These are phyloP conservation scores for Aspergillus sp. DNA, from an alignment of 2,329 filamentous ascomycete species.

Conservation along the genomic window DNA sequence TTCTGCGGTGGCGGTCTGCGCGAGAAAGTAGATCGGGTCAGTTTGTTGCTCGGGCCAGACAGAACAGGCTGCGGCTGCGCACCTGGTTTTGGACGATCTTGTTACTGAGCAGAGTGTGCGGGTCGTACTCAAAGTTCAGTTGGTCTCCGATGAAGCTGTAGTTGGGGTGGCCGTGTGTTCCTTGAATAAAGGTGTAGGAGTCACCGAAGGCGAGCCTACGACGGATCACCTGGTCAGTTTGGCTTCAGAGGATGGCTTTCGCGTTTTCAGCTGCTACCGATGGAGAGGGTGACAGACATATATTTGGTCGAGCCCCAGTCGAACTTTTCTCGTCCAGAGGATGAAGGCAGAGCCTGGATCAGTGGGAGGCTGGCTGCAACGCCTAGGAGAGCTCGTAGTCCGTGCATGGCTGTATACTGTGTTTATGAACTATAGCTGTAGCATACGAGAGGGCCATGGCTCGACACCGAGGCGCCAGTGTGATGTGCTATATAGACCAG, in stretches of 20 bases:
- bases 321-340: conserved; percentile 4
- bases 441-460: too few relatives aligned
- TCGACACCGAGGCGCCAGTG: too few relatives aligned
- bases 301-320: conserved; percentile 16
- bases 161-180: conserved; percentile 50
- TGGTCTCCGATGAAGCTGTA: conserved; percentile 57
- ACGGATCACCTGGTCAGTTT: conserved; percentile 7
- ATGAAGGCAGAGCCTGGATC: conserved; percentile 2
- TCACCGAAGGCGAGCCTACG: conserved; percentile 29
- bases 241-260: not conserved
- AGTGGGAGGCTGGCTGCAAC: conserved; percentile 6
- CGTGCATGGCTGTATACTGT: not conserved
- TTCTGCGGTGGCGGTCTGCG: conserved; percentile 49
- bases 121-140: conserved; percentile 47
- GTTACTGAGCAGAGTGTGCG: conserved; percentile 45
- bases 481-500: too few relatives aligned
- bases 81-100: conserved; percentile 52
- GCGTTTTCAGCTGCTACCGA: not conserved
- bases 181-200: conserved; percentile 51
- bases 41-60: not conserved
- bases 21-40: not conserved
- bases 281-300: conserved; percentile 12
- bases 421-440: not conserved
- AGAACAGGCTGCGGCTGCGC: not conserved
- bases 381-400: conserved; percentile 1